Base-by-base conservation (phyloP, 495 filamentous ascomycete genomes). In the Pyronema domesticum region DNA sequence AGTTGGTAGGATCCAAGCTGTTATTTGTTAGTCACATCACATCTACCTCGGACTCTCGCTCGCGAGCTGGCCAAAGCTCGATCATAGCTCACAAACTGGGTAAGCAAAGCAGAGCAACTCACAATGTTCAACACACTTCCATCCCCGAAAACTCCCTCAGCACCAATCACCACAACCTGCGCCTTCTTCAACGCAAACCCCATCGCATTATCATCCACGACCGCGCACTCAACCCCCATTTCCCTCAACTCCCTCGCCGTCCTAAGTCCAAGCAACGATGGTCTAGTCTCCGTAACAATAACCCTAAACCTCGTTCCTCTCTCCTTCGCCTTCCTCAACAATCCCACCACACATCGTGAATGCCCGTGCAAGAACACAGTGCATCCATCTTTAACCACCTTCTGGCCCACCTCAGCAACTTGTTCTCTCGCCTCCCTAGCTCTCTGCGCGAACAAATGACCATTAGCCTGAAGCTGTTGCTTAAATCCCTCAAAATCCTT, bases 71-170 rank as follows among this genome's bases (percentile, higher is more conserved):
- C 23, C 23, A 33, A 18, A 17, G 37, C 30, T 19, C 46, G 34
- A 54, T 9, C 1, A 1, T 17, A 19, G 8, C n/a, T 18, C 14
- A 14, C 11, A 1, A 7, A 37, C 15, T 6, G 18, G 52, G n/a
- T n/a, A n/a, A n/a, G n/a, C n/a, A n/a, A n/a, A n/a, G n/a, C n/a
- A n/a, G 17, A 11, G 14, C n/a, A 9, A 45, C 52, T 39, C 42
- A 64, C 62, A 14, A 65, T 55, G 34, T 66, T 87, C 57, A 98
- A 85, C 54, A 95, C 80, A 23, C 89, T 89, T 14, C 91, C 91
- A 67, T 95, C 93, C 60, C 93, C 85, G 40, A 91, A 85, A 15
- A 95, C 86, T 46, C 84, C 87, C 60, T 98, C 91, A n/a, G 88
- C 86, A 47, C 91, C 91, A 11, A 93, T 85, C 47, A 98, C 80